Evolutionary conservation across 148 eudicot genomes (phyloP).

Genomic region (Talinum fruticosum): DNA sequence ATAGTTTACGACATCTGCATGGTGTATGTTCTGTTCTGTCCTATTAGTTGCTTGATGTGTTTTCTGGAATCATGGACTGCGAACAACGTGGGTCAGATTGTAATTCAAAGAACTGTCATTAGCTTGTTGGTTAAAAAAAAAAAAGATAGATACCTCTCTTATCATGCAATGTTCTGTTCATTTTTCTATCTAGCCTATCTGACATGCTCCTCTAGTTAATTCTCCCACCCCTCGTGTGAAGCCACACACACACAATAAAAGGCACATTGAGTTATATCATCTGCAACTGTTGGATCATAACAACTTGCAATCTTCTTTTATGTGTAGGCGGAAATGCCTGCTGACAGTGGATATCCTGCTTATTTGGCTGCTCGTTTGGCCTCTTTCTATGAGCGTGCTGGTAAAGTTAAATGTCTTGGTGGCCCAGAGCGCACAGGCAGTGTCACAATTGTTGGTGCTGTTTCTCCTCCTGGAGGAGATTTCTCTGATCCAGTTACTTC

Average conservation of each 20-base stretch:
- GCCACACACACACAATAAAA: background rate
- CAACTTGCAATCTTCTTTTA: conserved; percentile 6
- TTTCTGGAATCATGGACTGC: background rate
- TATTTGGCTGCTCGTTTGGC: conserved; percentile 99
- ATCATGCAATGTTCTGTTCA: background rate
- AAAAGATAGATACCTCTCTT: background rate
- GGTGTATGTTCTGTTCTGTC: background rate
- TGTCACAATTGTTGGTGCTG: conserved; percentile 99
- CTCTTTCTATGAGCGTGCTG: conserved; percentile 98
- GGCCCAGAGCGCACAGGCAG: conserved; percentile 96
- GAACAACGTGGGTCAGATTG: background rate
- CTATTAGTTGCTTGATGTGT: background rate
- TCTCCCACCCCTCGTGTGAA: background rate
- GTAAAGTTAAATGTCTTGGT: conserved; percentile 98
- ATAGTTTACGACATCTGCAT: background rate
- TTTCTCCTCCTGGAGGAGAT: conserved; percentile 99
- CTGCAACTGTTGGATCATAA: conserved; percentile 1
- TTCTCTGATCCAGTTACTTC: conserved; percentile 99
- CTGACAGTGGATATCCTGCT: conserved; percentile 99
- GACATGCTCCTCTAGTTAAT: background rate
- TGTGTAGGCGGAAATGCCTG: conserved; percentile 97
- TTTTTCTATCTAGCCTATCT: background rate
- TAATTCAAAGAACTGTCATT: background rate
- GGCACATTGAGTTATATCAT: background rate
- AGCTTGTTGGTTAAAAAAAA: no score